Evolutionary conservation across 2,329 filamentous ascomycete genomes (phyloP).

Genomic region (Xylaria digitata): DNA sequence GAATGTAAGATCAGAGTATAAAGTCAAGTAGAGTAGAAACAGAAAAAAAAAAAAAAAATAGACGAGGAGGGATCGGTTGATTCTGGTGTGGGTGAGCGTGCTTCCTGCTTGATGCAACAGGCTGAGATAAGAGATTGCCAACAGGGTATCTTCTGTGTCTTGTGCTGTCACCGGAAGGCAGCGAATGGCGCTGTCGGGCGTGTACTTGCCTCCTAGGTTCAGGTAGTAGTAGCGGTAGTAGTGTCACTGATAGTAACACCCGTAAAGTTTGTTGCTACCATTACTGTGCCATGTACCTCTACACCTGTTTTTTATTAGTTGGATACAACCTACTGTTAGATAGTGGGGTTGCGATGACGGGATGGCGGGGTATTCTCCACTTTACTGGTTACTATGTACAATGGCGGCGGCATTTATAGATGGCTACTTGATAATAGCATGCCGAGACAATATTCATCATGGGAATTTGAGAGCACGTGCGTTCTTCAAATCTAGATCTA

Average conservation of each 20-base stretch:
- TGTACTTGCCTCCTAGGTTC: no score
- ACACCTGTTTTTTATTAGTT: neutral
- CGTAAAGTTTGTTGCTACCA: no score
- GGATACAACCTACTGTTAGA: conserved; percentile 7
- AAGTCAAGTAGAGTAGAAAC: no score
- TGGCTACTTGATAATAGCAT: no score
- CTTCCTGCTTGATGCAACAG: neutral
- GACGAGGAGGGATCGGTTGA: neutral
- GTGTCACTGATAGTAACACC: no score
- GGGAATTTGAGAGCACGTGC: no score
- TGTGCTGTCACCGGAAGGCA: neutral
- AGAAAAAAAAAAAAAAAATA: neutral
- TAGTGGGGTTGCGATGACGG: conserved; percentile 30
- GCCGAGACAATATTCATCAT: no score
- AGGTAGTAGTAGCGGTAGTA: neutral
- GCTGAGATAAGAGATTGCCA: conserved; percentile 31
- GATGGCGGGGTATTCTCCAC: conserved; percentile 34
- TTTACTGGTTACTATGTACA: no score
- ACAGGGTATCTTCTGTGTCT: neutral
- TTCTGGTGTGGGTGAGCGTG: neutral
- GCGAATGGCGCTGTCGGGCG: no score
- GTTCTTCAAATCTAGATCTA: no score
- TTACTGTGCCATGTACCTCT: neutral
- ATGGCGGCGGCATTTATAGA: neutral
- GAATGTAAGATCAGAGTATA: neutral